Evolutionary conservation across 2,329 filamentous ascomycete species (phyloP).

Genomic region (Scorias spongiosa): DNA sequence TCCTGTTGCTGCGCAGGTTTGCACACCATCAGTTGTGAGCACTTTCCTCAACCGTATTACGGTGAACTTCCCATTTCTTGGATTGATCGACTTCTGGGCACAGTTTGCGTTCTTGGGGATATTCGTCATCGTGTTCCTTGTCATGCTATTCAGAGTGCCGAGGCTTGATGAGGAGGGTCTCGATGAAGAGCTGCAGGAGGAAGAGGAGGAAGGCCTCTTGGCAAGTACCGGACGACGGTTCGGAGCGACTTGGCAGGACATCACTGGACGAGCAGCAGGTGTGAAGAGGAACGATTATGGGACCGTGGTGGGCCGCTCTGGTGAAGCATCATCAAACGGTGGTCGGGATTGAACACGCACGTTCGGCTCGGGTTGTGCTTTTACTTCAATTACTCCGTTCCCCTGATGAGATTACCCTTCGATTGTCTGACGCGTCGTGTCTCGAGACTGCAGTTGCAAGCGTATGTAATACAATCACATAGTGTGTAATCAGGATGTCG

Average conservation of each 20-base stretch:
- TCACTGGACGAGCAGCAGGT: conserved; percentile 44
- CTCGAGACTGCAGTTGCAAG: too few relatives aligned
- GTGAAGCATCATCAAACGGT: too few relatives aligned
- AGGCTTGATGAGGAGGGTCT: conserved; percentile 59
- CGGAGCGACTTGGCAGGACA: conserved; percentile 77
- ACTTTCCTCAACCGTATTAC: conserved; percentile 88
- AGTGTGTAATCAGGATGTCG: too few relatives aligned
- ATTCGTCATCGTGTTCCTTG: conserved; percentile 68
- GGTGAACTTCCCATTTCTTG: conserved; percentile 91
- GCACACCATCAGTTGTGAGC: conserved; percentile 80
- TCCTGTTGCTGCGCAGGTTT: conserved; percentile 59
- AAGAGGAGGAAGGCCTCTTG: conserved; percentile 84
- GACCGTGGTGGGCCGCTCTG: conserved; percentile 1
- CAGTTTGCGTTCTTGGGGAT: conserved; percentile 78
- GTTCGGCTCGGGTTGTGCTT: too few relatives aligned
- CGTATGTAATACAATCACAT: too few relatives aligned
- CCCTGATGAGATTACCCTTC: too few relatives aligned
- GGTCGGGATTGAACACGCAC: too few relatives aligned
- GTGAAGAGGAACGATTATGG: conserved; percentile 20
- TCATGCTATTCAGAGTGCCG: conserved; percentile 66
- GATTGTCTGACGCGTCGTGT: too few relatives aligned
- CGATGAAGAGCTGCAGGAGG: conserved; percentile 78
- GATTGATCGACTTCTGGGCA: conserved; percentile 84
- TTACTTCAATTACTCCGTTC: too few relatives aligned
- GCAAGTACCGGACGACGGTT: conserved; percentile 70